Conservation (phyloP, 306 rosid species). For the Vigna hirtella region DNA sequence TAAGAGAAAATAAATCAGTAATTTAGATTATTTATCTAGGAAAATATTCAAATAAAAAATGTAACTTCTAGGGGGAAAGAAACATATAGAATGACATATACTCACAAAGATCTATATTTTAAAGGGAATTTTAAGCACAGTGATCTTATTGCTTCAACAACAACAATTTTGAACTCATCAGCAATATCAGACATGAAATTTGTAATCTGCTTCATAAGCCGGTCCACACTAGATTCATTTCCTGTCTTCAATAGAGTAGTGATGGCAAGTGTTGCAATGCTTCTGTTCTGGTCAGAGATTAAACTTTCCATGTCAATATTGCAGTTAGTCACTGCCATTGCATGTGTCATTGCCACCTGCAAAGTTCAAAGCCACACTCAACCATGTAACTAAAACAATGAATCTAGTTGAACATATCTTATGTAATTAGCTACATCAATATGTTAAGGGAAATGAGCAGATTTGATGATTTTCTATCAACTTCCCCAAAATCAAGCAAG, state of each 20-base stretch:
- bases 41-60: slow-evolving; percentile 8
- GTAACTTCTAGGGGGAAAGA: slow-evolving; percentile 11
- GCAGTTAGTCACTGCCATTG: slow-evolving; percentile 99
- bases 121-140: slow-evolving; percentile 93
- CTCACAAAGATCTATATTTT: slow-evolving; percentile 95
- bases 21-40: slow-evolving; percentile 35
- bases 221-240: slow-evolving; percentile 97
- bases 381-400: slow-evolving; percentile 18
- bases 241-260: slow-evolving; percentile 99
- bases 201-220: slow-evolving; percentile 97
- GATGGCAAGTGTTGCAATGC: slow-evolving; percentile 99
- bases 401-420: slow-evolving; percentile 22
- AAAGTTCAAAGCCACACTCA: slow-evolving; percentile 45
- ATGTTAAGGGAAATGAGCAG: not conserved
- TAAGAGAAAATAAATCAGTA: slow-evolving; percentile 12
- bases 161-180: slow-evolving; percentile 97
- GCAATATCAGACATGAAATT: slow-evolving; percentile 99
- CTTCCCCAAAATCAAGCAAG: slow-evolving; percentile 30
- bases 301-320: slow-evolving; percentile 98
- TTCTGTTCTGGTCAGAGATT: slow-evolving; percentile 94
- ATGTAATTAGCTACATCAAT: slow-evolving; percentile 11
- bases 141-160: slow-evolving; percentile 97
- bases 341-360: slow-evolving; percentile 99
- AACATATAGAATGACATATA: slow-evolving; percentile 41
- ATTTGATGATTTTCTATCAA: slow-evolving; percentile 1